Evolutionary conservation across 306 rosid species (phyloP), one percentile per base, ranked within the genome.

Genomic region (Dryas drummondii): DNA sequence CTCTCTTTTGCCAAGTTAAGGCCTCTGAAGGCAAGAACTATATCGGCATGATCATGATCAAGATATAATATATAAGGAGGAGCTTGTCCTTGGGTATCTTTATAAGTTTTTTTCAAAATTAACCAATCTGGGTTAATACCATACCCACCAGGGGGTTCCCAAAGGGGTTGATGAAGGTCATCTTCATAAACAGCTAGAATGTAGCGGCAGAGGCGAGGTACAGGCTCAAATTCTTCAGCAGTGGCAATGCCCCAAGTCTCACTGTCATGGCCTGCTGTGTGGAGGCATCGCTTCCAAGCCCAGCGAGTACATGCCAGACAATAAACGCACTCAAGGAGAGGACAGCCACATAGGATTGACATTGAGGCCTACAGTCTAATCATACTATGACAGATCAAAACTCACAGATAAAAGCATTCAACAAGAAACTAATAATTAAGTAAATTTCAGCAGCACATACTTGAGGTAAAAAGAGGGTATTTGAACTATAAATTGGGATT

Each of bases 281-380:
- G 96, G 84, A 93, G 96, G 76, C 98, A 93, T 50, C 97, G 82
- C 85, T 91, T 93, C 91, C 96, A 93, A 50, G 86, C 96, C 98
- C 98, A 93, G 22, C 98, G 97, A 51, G 93, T 84, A 72, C 98
- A 93, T 16, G 87, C 98, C 69, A 93, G 82, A 77, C 98, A 93
- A 52, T 89, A 93, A 52, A 91, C 98, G 79, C 97, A 93, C 87
- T 93, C 98, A n/a, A 93, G 82, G 70, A 93, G 85, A 47, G 98
- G 98, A 26, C 86, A 6, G 60, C 96, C 89, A 60, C 97, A 93
- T 59, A 89, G 1, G 53, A 93, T 86, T 58, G 96, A 93, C 98
- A 93, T 93, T 63, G 79, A 77, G 51, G 47, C 76, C 87, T 72
- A 75, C 51, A 69, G 50, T 62, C 56, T 76, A 82, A 63, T 58